Conservation (phyloP, 345 rosid genomes). For the Nasturtium officinale region DNA sequence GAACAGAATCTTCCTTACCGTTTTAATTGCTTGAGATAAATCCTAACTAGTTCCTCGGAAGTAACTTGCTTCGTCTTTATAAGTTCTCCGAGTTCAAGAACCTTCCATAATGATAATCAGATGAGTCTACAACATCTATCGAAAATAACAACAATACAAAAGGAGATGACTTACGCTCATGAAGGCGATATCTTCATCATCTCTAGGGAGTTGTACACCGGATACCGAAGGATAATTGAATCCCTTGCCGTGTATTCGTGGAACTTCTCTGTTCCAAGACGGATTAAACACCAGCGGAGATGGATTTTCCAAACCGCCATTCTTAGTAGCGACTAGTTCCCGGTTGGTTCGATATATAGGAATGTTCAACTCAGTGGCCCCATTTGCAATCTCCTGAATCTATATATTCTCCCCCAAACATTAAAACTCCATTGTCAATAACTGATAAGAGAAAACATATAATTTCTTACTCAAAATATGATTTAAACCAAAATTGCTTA, state of each 20-base stretch:
- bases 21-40: conserved; percentile 64
- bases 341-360: conserved; percentile 66
- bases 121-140: conserved; percentile 1
- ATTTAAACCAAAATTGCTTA: neutral
- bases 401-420: conserved; percentile 8
- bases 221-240: conserved; percentile 52
- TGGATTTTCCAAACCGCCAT: conserved; percentile 77
- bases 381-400: conserved; percentile 57
- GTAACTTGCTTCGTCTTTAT: conserved; percentile 73
- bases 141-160: neutral
- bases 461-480: neutral
- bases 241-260: conserved; percentile 33
- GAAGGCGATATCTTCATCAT: conserved; percentile 77
- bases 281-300: conserved; percentile 69
- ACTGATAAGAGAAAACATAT: neutral
- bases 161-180: conserved; percentile 59
- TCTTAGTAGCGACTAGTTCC: conserved; percentile 59
- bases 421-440: neutral
- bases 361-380: conserved; percentile 61
- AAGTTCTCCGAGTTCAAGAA: conserved; percentile 80
- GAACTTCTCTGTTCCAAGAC: conserved; percentile 52
- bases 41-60: conserved; percentile 62
- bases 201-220: conserved; percentile 49
- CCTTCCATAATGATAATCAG: conserved; percentile 46
- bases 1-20: conserved; percentile 47